Base-by-base conservation (phyloP, 1,284 basidiomycete genomes). In the Trichosporon sp. region DNA sequence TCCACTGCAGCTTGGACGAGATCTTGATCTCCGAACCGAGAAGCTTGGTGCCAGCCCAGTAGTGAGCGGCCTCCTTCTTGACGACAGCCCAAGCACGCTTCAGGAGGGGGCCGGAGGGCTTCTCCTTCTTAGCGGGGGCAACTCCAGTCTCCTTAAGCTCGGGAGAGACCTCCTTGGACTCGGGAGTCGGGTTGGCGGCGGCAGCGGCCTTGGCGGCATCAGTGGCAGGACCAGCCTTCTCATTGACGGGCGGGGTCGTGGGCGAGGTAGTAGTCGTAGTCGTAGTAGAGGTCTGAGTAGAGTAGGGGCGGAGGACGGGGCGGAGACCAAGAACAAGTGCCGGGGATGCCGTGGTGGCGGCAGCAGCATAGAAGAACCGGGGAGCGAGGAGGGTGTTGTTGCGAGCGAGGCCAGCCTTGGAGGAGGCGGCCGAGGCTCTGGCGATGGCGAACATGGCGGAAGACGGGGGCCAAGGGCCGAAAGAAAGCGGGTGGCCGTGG, bases 11-110 rank as follows among this genome's bases (percentile, higher is more conserved):
- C 74, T 95, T 88, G 7, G 88, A 86, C 29, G 92, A 94, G 76
- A 99, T 97, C 73, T 91, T 88, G 72, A 98, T 92, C 84, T 99
- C 97, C 64, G 95, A 94, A 9, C 92, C 95, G 42, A 99, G 87
- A 9, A 99, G 88, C 81, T 98, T 98, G 7, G 93, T 89, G 15
- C 97, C 96, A 75, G 95, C 91, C 95, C 96, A 99, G 82, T 99
- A 99, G 81, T 99, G 97, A 69, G 89, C 88, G 0, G 90, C 95
- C 83, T 98, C 96, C 77, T 98, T 92, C 85, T 98, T 99, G 75
- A 98, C 90, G 77, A 90, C 92, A 75, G 90, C 91, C 96, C 96
- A 98, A 9, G 77, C 78, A 70, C 82, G 74, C 38, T 74, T 73
- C 21, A 74, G 73, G 58, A 79, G 72, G 2, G 78, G 74, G 2